Evolutionary conservation across 1,284 basidiomycete species (phyloP), one percentile per base, ranked within the genome.

Genomic region (Naganishia cerealis): DNA sequence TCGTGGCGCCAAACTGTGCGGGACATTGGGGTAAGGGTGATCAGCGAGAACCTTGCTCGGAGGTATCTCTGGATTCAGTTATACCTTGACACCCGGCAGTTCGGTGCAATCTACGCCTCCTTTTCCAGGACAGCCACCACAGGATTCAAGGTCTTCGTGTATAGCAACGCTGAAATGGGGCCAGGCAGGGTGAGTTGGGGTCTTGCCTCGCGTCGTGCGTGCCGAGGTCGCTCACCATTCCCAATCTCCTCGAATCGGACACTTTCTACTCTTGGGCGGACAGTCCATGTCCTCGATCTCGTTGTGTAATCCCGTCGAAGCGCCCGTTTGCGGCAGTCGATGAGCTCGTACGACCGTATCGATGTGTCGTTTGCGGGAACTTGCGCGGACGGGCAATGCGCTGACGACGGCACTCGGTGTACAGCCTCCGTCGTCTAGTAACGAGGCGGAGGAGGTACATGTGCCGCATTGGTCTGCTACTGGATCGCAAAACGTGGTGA

Each of bases 401-500:
- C 61, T 63, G 36, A 63, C 26, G 6, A 52, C 36, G 1, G 36
- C 61, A 52, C 36, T 63, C 36, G 61, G 38, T 1, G 18, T 39
- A 26, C 61, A 63, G 13, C 50, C 40, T 40, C 61, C 61, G 52
- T 54, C 40, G 3, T 36, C 36, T 33, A 39, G 50, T 7, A 63
- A 16, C 8, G 40, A 40, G 3, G 7, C 50, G 15, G 39, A 24
- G 15, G 61, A 63, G 50, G 50, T 4, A 15, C 61, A 63, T 13
- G 61, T 63, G 2, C 36, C 61, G 52, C 61, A 63, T 63, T 63
- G 61, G 26, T 53, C 48, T 7, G 61, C 61, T 21, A 29, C 3
- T 21, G 61, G 61, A 26, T 63, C 61, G 52, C 61, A 63, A 52
- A 63, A 63, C 2, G 61, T 12, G 50, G 50, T 53, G 21, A 13